Evolutionary conservation across 108 stramenopile genomes (phyloP), one percentile per base, ranked within the genome.

Genomic region (Skeletonema costatum): DNA sequence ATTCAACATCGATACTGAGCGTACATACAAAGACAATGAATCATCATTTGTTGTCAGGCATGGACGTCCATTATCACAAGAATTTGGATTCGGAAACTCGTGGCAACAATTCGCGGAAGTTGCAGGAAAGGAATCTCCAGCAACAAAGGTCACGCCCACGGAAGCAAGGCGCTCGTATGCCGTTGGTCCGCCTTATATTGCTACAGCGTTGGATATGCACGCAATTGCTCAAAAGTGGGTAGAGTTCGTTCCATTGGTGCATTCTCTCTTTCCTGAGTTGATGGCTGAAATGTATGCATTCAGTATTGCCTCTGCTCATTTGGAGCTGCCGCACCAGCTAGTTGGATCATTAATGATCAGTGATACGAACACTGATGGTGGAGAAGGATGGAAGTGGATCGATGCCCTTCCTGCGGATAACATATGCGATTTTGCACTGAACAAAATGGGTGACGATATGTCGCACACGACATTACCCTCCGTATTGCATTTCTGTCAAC

Each of bases 251-350:
- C 82, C 79, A 0, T 25, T 35, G 13, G 71, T 81, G 0, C 64
- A 78, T 32, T 32, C 76, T 11, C 2, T 56, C 0, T 83, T 65
- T 70, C 60, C 73, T 13, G 32, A 77, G 4, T 48, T 92, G 14
- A 77, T 92, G 70, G 85, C 87, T 3, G 94, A 95, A 80, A 95
- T 95, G 94, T 90, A 87, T 77, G 88, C 81, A 7, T 95, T 92
- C 68, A 80, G 70, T 51, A 58, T 92, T 21, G 92, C 94, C 3
- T 89, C 94, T 0, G 94, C 94, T 16, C 85, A 89, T 61, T 63
- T 85, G 31, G 33, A 69, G 21, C 48, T 92, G 38, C 86, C 83
- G 11, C 91, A 92, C 66, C 75, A 83, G 64, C 41, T 77, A 48
- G 82, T 86, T 16, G 38, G 16, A 58, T 69, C 82, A 17, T 82